These are phyloP conservation scores for Ceratonia siliqua DNA, from an alignment of 306 rosid genomes.

Conservation along the genomic window DNA sequence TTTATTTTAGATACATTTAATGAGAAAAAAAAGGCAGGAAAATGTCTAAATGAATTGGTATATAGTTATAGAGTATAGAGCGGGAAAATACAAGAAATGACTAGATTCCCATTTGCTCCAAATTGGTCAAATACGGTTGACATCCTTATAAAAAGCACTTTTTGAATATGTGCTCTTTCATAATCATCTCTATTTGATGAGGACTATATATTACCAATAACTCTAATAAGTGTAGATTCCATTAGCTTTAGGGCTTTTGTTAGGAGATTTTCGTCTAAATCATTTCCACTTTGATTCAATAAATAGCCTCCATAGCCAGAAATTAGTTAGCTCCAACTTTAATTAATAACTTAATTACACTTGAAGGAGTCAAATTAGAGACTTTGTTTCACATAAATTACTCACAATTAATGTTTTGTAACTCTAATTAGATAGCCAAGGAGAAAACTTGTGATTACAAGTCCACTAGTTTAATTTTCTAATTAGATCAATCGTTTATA, in stretches of 20 bases:
- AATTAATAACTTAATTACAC: neutral
- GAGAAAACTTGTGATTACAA: neutral
- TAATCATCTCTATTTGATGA: neutral
- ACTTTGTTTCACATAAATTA: neutral
- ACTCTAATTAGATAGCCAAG: neutral
- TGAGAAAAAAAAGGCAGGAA: too few species aligned
- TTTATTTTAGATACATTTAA: too few species aligned
- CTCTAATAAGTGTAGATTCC: neutral
- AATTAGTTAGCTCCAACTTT: neutral
- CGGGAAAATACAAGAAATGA: neutral
- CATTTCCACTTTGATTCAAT: too few species aligned
- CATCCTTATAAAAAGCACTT: neutral
- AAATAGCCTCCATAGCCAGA: neutral
- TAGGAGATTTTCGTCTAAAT: neutral
- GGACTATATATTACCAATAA: too few species aligned
- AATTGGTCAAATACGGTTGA: neutral
- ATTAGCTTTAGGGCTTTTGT: neutral
- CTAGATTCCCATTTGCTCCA: slow-evolving; percentile 18
- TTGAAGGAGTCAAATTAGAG: neutral
- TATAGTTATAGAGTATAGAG: too few species aligned
- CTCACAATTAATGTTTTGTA: neutral
- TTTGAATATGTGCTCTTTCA: neutral
- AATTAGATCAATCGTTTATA: neutral
- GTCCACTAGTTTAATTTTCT: neutral
- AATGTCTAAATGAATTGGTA: too few species aligned